Percentiles rank a stretch among this genome's conserved stretches.
phyloP scores from a whole-genome alignment of 2,329 filamentous ascomycete species.

The Pestalotiopsis sp. region DNA sequence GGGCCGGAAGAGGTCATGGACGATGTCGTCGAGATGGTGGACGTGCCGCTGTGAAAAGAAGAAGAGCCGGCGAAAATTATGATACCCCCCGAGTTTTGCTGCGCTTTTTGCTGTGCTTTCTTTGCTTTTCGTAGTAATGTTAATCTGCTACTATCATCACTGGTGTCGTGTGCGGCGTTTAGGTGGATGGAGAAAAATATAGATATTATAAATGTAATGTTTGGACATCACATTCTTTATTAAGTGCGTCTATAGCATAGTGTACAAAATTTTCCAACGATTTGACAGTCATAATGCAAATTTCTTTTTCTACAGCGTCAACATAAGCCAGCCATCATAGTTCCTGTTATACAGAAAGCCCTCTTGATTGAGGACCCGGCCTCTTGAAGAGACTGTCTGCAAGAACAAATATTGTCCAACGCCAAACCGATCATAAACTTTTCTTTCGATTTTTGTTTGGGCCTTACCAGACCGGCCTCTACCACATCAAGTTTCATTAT shows the following conservation, averaged over 20 bases:
- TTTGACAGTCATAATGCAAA: background rate
- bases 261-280: too few relatives aligned
- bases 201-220: background rate
- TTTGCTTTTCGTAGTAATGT: background rate
- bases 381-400: background rate
- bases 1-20: slow-evolving; percentile 66
- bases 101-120: background rate
- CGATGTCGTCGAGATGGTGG: slow-evolving; percentile 61
- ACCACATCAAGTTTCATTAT: slow-evolving; percentile 13
- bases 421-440: slow-evolving; percentile 1
- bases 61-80: background rate
- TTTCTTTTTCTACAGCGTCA: background rate
- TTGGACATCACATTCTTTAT: background rate
- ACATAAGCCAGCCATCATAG: background rate
- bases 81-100: background rate
- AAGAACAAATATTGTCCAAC: slow-evolving; percentile 11
- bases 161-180: background rate
- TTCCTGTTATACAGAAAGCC: background rate
- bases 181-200: background rate
- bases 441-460: background rate
- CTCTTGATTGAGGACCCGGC: too few relatives aligned
- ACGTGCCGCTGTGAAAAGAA: slow-evolving; percentile 47
- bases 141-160: background rate
- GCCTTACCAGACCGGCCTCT: background rate
- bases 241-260: background rate